Base-by-base conservation (phyloP, 805 yeast genomes). In the Candida piceae region DNA sequence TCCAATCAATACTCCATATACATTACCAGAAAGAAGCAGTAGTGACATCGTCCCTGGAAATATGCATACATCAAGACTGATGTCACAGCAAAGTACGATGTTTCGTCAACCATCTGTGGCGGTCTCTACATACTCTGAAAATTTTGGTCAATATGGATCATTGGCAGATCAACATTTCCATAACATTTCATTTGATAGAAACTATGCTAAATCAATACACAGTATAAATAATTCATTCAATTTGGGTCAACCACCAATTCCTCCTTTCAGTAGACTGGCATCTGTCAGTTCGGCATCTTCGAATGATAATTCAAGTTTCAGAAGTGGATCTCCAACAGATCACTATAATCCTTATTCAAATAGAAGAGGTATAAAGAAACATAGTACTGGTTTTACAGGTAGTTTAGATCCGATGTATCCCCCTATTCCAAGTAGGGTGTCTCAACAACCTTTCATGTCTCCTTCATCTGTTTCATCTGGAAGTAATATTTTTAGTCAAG, bases 1-100 rank as follows among this genome's bases (percentile, higher is more conserved):
- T 9, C 74, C 78, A 1, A 58, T 72, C 35, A 69, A 70, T 47
- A 66, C 77, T 6, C 74, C 76, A 4, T 68, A 71, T 45, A 26
- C 38, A 15, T 20, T 44, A 1, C 43, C 46, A 2, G 41, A 34
- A 20, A n/a, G 29, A n/a, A 16, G 30, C 10, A 16, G 29, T 23
- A 17, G 29, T 25, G 18, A 36, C 4, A 27, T 13, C 28, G 5
- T 34, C 23, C 25, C 23, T 10, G 29, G 33, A 29, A 19, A 28
- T 23, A 32, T n/a, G n/a, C n/a, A 16, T 11, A 36, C 31, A 8
- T 22, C 20, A 15, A 19, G 10, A 7, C 7, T 30, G 18, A 19
- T 22, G 11, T 8, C 12, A 13, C 20, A 15, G 3, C 17, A 20
- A 11, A 5, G 13, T 16, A 23, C 5, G 27, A 8, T 25, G 25